phyloP scores from a whole-genome alignment of 495 filamentous ascomycete species.

The Xylaria intraflava region DNA sequence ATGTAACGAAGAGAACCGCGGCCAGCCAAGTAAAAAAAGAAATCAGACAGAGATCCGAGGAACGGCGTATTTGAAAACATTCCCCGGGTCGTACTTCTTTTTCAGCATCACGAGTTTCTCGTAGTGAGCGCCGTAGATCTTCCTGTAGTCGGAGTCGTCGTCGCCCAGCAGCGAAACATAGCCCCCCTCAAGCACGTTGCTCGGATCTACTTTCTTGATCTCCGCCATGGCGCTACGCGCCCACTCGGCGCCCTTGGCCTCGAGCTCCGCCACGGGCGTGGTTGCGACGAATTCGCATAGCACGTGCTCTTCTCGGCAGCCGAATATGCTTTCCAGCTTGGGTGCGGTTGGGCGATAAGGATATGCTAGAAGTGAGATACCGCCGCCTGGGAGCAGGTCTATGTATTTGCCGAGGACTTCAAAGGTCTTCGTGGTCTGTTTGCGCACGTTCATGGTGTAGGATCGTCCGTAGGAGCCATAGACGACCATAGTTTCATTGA shows the following conservation, averaged over 20 bases:
- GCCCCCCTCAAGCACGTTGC: neutral
- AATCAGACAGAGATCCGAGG: neutral
- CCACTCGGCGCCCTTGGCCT: neutral
- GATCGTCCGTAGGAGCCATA: neutral
- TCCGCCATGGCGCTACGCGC: neutral
- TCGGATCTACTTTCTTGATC: neutral
- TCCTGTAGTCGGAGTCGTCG: conserved; percentile 22
- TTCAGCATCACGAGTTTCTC: conserved; percentile 40
- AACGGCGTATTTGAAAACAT: conserved; percentile 41
- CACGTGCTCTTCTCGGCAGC: neutral
- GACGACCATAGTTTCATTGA: conserved; percentile 1
- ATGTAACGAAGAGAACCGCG: too few relatives aligned
- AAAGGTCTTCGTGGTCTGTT: neutral
- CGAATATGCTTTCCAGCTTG: neutral
- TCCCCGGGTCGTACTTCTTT: conserved; percentile 48
- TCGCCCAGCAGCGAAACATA: conserved; percentile 11
- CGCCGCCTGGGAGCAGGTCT: neutral
- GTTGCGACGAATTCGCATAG: conserved; percentile 3
- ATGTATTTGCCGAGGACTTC: conserved; percentile 1
- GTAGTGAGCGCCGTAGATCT: conserved; percentile 42
- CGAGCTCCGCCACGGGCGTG: neutral
- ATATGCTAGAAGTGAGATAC: neutral
- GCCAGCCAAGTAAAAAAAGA: too few relatives aligned
- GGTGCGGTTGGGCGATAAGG: neutral
- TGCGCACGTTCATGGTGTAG: neutral